A percentile compares a stretch with the other conserved stretches of the same genome.
phyloP scores from a whole-genome alignment of 192 early-diverging fungal species.

The Dissophora ornata region DNA sequence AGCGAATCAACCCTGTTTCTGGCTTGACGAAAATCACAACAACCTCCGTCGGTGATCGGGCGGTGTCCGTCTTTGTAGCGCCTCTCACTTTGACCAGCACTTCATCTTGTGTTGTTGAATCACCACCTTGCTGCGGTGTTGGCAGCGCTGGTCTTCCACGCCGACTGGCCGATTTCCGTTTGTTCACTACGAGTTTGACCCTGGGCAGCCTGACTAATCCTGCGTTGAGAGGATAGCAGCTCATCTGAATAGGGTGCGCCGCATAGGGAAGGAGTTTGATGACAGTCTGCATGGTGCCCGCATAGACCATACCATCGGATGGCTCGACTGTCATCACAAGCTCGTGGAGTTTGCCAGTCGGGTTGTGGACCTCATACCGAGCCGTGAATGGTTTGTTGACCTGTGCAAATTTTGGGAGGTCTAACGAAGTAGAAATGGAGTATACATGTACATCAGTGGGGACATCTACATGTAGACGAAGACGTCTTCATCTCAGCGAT shows the following conservation, averaged over 20 bases:
- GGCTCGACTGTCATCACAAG: slow-evolving; percentile 70
- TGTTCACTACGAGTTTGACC: slow-evolving; percentile 56
- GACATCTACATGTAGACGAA: too few species aligned
- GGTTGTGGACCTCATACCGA: slow-evolving; percentile 71
- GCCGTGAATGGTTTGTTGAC: slow-evolving; percentile 72
- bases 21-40: slow-evolving; percentile 51
- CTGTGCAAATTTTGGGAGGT: slow-evolving; percentile 64
- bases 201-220: slow-evolving; percentile 70
- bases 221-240: slow-evolving; percentile 68
- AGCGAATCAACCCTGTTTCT: slow-evolving; percentile 16
- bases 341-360: slow-evolving; percentile 62
- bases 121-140: slow-evolving; percentile 5
- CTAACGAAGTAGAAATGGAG: slow-evolving; percentile 43
- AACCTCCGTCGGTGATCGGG: neutral
- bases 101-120: slow-evolving; percentile 15
- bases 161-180: slow-evolving; percentile 17
- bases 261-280: slow-evolving; percentile 70
- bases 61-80: neutral
- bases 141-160: slow-evolving; percentile 5
- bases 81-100: slow-evolving; percentile 36
- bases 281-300: slow-evolving; percentile 73
- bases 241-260: slow-evolving; percentile 61
- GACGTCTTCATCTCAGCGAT: neutral
- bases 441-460: too few species aligned
- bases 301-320: slow-evolving; percentile 79